Evolutionary conservation across 805 yeast species (phyloP).

Genomic region (Suhomyces sp.): DNA sequence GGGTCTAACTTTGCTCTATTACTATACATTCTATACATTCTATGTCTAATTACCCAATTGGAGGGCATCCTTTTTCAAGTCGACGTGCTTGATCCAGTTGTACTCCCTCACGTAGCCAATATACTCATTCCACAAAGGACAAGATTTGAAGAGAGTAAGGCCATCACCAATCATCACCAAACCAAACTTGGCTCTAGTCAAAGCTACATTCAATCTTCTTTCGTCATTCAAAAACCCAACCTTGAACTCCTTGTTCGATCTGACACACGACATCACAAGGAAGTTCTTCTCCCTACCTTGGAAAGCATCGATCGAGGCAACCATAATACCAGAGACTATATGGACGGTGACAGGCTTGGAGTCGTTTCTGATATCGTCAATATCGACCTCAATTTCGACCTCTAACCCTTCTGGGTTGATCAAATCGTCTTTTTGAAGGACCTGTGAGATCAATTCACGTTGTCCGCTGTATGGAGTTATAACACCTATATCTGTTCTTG

Average conservation of each 20-base stretch:
- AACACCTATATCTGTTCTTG: conserved; percentile 53
- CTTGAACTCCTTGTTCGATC: conserved; percentile 20
- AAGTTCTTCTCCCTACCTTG: conserved; percentile 31
- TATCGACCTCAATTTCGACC: conserved; percentile 53
- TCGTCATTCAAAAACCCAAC: conserved; percentile 29
- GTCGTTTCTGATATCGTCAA: conserved; percentile 53
- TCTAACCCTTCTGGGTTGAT: conserved; percentile 53
- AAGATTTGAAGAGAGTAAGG: conserved; percentile 45
- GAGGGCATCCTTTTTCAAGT: background rate
- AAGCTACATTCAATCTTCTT: conserved; percentile 28
- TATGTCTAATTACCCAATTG: background rate
- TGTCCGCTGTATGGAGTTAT: conserved; percentile 80
- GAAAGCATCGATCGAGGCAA: conserved; percentile 34
- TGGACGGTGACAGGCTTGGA: conserved; percentile 49
- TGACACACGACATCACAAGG: conserved; percentile 27
- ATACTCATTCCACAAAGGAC: conserved; percentile 49
- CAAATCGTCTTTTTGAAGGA: conserved; percentile 46
- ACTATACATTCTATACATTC: background rate
- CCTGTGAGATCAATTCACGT: conserved; percentile 56
- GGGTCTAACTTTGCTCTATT: background rate
- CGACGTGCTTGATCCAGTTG: conserved; percentile 23
- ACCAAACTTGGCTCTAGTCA: conserved; percentile 29
- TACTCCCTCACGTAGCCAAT: conserved; percentile 38
- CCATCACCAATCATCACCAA: conserved; percentile 33
- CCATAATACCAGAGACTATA: conserved; percentile 42